Base-by-base conservation (phyloP, 441 rosid species). In the Euphorbia corollata region DNA sequence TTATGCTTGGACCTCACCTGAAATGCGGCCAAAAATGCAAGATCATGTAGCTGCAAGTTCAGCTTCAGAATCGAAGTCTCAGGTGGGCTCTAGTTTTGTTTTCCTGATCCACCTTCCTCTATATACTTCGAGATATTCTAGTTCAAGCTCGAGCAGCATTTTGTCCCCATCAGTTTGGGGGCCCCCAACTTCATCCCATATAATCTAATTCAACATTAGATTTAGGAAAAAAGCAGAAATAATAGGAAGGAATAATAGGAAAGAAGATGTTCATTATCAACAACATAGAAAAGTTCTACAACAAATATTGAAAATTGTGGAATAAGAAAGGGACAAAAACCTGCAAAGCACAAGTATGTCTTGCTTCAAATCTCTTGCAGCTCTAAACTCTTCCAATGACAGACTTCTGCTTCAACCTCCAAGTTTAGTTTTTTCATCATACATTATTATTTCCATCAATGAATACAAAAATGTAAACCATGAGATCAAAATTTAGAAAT, bases 101-200 rank as follows among this genome's bases (percentile, higher is more conserved):
- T 36, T 97, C 97, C 73, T 79, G 87, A 69, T 95, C 97, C 30
- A 95, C 99, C 79, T 86, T 95, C 73, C 95, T 75, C 95, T 84
- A 73, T 95, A 95, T 0, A 92, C 97, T 81, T 92, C 89, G 34
- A 95, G 83, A 77, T 98, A 95, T 72, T 95, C 98, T 73, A 79
- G 89, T 74, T 95, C 98, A 43, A 95, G 91, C 83, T 95, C 98
- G 45, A 87, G 85, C 62, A 92, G 71, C 96, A 90, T 86, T 77
- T 84, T 77, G 67, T 92, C 99, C 77, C 92, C 82, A 16, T 92
- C 96, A 23, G 80, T 56, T 68, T 90, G 90, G 2, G 87, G 71
- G 81, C 92, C 99, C 54, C 99, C 99, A 67, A 95, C 96, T 82
- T 95, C 99, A 81, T 95, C 87, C 99, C 99, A 95, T 34, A 91